Base-by-base conservation (phyloP, 2,329 filamentous ascomycete species). In the Trichoderma oligosporum region DNA sequence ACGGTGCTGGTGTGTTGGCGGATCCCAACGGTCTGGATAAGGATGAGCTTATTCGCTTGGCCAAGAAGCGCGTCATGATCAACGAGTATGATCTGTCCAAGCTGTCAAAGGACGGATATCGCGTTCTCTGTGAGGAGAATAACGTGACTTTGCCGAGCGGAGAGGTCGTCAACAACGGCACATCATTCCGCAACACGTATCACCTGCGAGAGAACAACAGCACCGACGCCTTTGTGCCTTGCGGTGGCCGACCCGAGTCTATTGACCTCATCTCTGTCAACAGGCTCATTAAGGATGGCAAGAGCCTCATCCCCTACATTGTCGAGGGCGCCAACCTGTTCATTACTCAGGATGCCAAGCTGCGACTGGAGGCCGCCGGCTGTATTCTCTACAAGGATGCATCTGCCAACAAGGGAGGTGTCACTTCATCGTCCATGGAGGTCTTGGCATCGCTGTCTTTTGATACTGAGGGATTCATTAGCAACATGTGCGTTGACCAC, bases 311-410 rank as follows among this genome's bases (percentile, higher is more conserved):
- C 60, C 92, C 93, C 1, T 99, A 95, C 76, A 94, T 99, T 54
- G 93, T 99, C 42, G 94, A 99, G 76, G 94, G 94, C 53, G 94
- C 94, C 73, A 99, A 97, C 73, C 80, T 99, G 55, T 99, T 99
- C 82, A 95, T 99, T 75, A 97, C 94, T 0, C 94, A 99, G 74
- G 94, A 99, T 67, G 93, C 93, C 66, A 97, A 97, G 78, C 82
- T 97, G 56, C 89, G 91, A 22, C 84, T 99, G 12, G 94, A 99
- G 76, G 87, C 91, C 66, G 92, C 93, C n/a, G 94, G 94, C 60
- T 95, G 91, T 69, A 85, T 97, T 66, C 76, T 99, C 38, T 97
- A 91, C 86, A 99, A 99, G 78, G 94, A 99, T 73, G 94, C 94
- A 4, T 96, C 91, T 35, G 92, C 93, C 57, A 99, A 99, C 83